A percentile compares a stretch with the other conserved stretches of the same genome.
Evolutionary conservation across 1,139 yeast species (phyloP).

Genomic region (Geotrichum histeridarum): DNA sequence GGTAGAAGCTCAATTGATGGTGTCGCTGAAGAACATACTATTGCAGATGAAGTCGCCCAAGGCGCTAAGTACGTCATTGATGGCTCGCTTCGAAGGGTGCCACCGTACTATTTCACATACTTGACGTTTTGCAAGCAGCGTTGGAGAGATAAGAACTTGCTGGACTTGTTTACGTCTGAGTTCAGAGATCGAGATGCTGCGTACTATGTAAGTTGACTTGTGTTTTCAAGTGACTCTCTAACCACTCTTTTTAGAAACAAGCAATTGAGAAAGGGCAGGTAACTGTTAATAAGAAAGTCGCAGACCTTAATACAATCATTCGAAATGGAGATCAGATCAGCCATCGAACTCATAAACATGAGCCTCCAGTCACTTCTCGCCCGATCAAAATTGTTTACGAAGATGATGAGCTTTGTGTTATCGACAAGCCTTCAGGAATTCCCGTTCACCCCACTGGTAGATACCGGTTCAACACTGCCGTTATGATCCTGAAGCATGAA

Average conservation of each 20-base stretch:
- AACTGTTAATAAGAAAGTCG: conserved; percentile 58
- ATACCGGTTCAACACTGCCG: conserved; percentile 77
- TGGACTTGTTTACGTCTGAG: conserved; percentile 78
- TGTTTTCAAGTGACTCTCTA: no score
- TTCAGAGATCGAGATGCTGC: conserved; percentile 74
- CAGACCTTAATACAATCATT: conserved; percentile 60
- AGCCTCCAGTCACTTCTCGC: conserved; percentile 77
- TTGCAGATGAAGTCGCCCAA: conserved; percentile 35
- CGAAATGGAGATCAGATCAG: conserved; percentile 79
- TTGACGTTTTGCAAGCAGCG: conserved; percentile 85
- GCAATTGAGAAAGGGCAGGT: conserved; percentile 74
- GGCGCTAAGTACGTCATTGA: conserved; percentile 40
- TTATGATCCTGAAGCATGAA: conserved; percentile 73
- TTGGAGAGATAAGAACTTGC: conserved; percentile 69
- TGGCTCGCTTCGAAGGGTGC: conserved; percentile 55
- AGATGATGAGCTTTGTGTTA: conserved; percentile 72
- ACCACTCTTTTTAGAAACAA: conserved; percentile 31
- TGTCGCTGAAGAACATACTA: conserved; percentile 23
- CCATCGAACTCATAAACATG: conserved; percentile 84
- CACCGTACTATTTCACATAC: conserved; percentile 85
- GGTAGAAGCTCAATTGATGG: conserved; percentile 2
- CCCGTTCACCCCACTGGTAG: conserved; percentile 98
- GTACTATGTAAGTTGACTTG: conserved; percentile 46
- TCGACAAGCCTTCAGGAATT: conserved; percentile 91
- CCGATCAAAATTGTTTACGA: conserved; percentile 70